Base-by-base conservation (phyloP, 108 stramenopile genomes). In the Skeletonema menzelii region DNA sequence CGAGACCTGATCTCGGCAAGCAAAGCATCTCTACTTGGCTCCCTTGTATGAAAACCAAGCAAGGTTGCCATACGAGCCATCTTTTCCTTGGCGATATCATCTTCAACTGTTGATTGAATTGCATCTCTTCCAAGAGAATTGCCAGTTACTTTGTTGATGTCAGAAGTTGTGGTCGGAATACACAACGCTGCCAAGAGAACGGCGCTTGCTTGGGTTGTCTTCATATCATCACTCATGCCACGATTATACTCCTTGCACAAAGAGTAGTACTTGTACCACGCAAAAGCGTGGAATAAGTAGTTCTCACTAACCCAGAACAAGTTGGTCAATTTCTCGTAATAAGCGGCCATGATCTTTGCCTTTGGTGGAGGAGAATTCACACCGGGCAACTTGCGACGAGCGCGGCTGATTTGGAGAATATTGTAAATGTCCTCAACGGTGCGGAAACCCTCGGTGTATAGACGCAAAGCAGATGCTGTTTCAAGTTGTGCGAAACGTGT, bases 391-490 rank as follows among this genome's bases (percentile, higher is more conserved):
- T 91, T 94, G 42, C 90, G 78, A 61, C 92, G 85, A 4, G 86
- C 80, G 53, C 93, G 87, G 14, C 86, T 82, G 53, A 97, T 94
- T 75, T 94, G 90, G 59, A 98, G 80, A 85, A 99, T 96, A 79
- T 87, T 92, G 92, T 96, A 95, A 80, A 99, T 97, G 82, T 98
- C 97, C 75, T 99, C 99, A 13, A 97, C 93, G 40, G 97, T 99
- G 32, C 98, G 93, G 86, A 98, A 98, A 44, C 95, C 98, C 78
- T 99, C 99, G 4, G 95, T 97, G 95, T 98, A 99, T 58, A 97
- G 90, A 63, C 96, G 92, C 58, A 98, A 83, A 34, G 82, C 61
- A 65, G 94, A 90, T 4, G 97, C 94, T 2, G 90, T 96, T 79
- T 98, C 96, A 26, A 99, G 86, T 79, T 99, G 99, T 32, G 82